Evolutionary conservation across 1,284 basidiomycete genomes (phyloP).

Genomic region (Ganoderma resinaceum): DNA sequence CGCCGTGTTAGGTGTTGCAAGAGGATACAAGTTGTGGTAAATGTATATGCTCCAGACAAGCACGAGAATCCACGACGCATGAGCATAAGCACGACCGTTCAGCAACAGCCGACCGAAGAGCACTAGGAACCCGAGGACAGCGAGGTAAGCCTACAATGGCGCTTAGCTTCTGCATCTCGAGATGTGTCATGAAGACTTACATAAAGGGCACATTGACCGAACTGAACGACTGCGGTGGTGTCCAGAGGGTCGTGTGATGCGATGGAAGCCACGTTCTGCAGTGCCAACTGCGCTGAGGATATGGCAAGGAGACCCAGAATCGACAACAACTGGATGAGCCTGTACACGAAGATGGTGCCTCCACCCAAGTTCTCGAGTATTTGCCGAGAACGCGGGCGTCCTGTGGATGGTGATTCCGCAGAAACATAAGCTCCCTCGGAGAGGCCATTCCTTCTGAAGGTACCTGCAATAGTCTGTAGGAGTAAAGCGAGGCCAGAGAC

Average conservation of each 20-base stretch:
- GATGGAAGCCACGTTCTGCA: not conserved
- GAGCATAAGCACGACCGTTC: slow-evolving; percentile 14
- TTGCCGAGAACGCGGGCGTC: not conserved
- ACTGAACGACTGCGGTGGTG: not conserved
- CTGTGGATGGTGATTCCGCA: slow-evolving; percentile 20
- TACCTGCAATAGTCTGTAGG: not conserved
- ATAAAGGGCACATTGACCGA: slow-evolving; percentile 14
- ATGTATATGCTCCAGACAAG: slow-evolving; percentile 46
- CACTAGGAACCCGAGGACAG: slow-evolving; percentile 1
- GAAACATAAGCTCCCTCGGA: not conserved
- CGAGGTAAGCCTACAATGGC: slow-evolving; percentile 18
- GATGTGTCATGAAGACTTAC: slow-evolving; percentile 6
- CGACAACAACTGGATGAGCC: slow-evolving; percentile 32
- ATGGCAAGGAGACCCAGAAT: slow-evolving; percentile 15
- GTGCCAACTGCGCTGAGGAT: slow-evolving; percentile 6
- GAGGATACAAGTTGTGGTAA: slow-evolving; percentile 59
- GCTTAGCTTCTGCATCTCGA: not conserved
- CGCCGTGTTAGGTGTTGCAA: slow-evolving; percentile 47
- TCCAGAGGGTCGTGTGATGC: not conserved
- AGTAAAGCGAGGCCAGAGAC: slow-evolving; percentile 9
- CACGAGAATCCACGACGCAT: slow-evolving; percentile 22
- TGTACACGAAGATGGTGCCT: slow-evolving; percentile 34
- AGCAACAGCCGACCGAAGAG: not conserved
- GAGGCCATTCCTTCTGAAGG: not conserved
- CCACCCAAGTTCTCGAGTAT: slow-evolving; percentile 24